Percentiles rank a stretch among this genome's conserved stretches.
Evolutionary conservation across 208 protist genomes (phyloP).

Genomic region (Willaertia magna): DNA sequence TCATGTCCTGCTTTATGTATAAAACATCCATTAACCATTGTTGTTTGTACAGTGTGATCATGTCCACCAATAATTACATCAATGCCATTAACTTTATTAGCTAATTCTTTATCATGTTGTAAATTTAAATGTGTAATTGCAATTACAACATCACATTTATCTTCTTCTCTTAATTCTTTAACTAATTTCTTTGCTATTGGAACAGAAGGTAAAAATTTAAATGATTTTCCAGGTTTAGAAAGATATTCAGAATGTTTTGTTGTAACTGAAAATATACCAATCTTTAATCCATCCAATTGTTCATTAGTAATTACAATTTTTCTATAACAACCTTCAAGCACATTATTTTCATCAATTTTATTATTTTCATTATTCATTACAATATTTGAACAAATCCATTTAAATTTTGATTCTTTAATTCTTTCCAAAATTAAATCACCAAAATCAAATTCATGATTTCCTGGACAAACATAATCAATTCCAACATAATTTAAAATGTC

Average conservation of each 20-base stretch:
- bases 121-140: not conserved
- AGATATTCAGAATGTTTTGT: not conserved
- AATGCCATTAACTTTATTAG: not conserved
- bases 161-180: not conserved
- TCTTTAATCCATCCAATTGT: not conserved
- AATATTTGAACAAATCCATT: not conserved
- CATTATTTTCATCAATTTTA: not conserved
- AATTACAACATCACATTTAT: not conserved
- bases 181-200: not conserved
- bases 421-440: not conserved
- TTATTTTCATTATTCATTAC: not conserved
- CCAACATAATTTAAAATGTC: not conserved
- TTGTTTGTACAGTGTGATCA: not conserved
- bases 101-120: not conserved
- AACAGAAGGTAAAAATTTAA: not conserved
- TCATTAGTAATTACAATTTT: not conserved
- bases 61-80: not conserved
- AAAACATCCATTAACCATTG: not conserved
- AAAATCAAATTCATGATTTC: constrained; percentile 12
- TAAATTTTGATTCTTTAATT: not conserved
- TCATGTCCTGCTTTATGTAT: not conserved
- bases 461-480: not conserved
- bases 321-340: not conserved
- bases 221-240: not conserved
- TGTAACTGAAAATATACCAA: not conserved